Conservation (phyloP, 2,329 filamentous ascomycete genomes). For the Ophiosphaerella herpotricha region DNA sequence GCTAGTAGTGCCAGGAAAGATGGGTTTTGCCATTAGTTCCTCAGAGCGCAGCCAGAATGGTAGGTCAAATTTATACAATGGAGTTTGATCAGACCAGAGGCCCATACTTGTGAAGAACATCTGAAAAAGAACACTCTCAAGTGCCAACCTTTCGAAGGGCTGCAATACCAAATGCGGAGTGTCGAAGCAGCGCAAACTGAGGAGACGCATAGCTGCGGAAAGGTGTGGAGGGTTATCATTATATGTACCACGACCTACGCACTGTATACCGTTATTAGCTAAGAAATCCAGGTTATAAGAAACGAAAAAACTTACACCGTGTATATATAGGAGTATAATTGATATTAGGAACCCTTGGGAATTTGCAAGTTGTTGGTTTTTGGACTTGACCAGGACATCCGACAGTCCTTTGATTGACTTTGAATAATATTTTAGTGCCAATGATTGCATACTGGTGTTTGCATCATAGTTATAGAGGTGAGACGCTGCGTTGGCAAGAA, state of each 20-base stretch:
- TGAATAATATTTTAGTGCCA: constrained; percentile 17
- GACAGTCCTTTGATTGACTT: constrained; percentile 14
- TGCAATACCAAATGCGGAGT: constrained; percentile 1
- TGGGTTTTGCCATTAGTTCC: constrained; percentile 6
- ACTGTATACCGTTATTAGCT: constrained; percentile 3
- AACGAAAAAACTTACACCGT: constrained; percentile 8
- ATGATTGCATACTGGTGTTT: constrained; percentile 9
- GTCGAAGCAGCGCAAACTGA: constrained; percentile 12
- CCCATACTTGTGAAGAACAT: constrained; percentile 21
- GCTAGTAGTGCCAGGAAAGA: constrained; percentile 12
- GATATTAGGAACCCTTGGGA: constrained; percentile 17
- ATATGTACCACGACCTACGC: constrained; percentile 15
- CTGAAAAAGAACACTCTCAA: constrained; percentile 24
- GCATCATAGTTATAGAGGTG: constrained; percentile 16
- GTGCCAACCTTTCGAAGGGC: constrained; percentile 18
- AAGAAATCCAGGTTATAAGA: neutral
- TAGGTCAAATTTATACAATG: constrained; percentile 12
- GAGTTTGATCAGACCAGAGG: constrained; percentile 17
- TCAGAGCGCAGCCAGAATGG: constrained; percentile 19
- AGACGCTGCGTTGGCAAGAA: constrained; percentile 24
- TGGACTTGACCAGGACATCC: constrained; percentile 1
- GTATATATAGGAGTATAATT: constrained; percentile 19
- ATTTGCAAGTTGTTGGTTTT: constrained; percentile 4
- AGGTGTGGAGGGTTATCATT: constrained; percentile 18
- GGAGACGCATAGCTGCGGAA: constrained; percentile 13